These are phyloP conservation scores for Solanum etuberosum DNA, from an alignment of 257 asterid species.

Conservation along the genomic window DNA sequence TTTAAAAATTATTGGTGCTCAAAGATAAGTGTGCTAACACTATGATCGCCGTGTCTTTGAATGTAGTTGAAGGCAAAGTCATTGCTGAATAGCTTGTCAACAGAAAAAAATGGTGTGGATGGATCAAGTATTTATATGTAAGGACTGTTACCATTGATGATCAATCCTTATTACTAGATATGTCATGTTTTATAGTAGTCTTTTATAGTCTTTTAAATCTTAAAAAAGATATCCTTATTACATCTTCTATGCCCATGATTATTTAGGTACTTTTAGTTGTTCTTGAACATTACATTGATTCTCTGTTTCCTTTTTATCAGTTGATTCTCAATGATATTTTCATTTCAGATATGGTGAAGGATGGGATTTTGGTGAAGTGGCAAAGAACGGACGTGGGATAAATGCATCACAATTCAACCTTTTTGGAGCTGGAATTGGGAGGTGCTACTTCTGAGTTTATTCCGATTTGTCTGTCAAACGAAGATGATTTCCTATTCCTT, in stretches of 20 bases:
- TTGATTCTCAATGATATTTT: neutral
- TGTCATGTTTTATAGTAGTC: neutral
- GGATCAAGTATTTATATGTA: constrained; percentile 79
- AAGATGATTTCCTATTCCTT: neutral
- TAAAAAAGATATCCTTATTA: neutral
- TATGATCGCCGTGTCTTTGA: neutral
- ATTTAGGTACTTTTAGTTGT: neutral
- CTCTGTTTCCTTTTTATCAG: neutral
- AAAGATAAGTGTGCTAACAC: neutral
- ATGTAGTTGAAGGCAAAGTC: constrained; percentile 78
- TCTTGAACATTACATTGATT: neutral
- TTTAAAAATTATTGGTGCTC: neutral
- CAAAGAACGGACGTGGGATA: constrained; percentile 75
- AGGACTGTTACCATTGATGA: neutral
- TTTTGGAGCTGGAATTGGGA: constrained; percentile 82
- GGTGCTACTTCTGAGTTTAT: constrained; percentile 33
- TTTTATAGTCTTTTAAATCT: neutral
- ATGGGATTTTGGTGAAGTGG: constrained; percentile 97
- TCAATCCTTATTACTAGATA: neutral
- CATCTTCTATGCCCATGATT: neutral
- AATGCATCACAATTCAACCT: constrained; percentile 88
- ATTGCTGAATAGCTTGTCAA: constrained; percentile 49
- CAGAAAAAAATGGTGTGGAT: constrained; percentile 61
- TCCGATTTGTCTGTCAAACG: neutral
- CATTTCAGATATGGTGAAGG: constrained; percentile 92